Conservation (phyloP, 2,329 filamentous ascomycete species). For the Trichoderma gracile region DNA sequence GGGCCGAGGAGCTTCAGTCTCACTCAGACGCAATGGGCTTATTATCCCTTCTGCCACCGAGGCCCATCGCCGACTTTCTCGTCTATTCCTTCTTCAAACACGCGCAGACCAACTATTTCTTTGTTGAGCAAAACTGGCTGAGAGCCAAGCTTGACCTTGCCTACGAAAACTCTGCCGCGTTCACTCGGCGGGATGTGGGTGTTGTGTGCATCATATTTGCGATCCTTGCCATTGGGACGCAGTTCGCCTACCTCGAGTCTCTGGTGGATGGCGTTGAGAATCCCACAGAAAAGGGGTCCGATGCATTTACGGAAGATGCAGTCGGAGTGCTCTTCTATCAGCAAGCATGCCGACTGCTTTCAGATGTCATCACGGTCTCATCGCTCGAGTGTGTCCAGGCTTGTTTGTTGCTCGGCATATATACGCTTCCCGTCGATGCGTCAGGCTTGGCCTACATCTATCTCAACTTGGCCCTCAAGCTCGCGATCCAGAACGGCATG, state of each 20-base stretch:
- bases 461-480: constrained; percentile 55
- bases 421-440: constrained; percentile 56
- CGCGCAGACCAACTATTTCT: constrained; percentile 52
- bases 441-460: constrained; percentile 60
- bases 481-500: constrained; percentile 63
- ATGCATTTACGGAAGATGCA: constrained; percentile 50
- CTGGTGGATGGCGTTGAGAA: constrained; percentile 25
- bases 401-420: constrained; percentile 57
- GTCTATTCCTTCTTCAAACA: constrained; percentile 51
- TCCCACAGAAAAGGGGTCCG: constrained; percentile 28
- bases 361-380: constrained; percentile 57
- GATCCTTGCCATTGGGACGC: constrained; percentile 52
- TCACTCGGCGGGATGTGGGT: constrained; percentile 45
- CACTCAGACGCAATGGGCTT: constrained; percentile 42
- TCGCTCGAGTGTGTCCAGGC: constrained; percentile 61
- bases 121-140: constrained; percentile 48
- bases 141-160: constrained; percentile 43
- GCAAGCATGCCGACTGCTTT: constrained; percentile 54
- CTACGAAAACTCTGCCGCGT: constrained; percentile 42
- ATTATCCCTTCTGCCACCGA: constrained; percentile 47
- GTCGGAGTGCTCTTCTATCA: constrained; percentile 59
- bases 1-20: constrained; percentile 49
- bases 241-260: constrained; percentile 51
- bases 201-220: constrained; percentile 49
- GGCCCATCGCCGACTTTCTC: constrained; percentile 49